Base-by-base conservation (phyloP, 352 stramenopile genomes). In the Phytopythium helicoides region DNA sequence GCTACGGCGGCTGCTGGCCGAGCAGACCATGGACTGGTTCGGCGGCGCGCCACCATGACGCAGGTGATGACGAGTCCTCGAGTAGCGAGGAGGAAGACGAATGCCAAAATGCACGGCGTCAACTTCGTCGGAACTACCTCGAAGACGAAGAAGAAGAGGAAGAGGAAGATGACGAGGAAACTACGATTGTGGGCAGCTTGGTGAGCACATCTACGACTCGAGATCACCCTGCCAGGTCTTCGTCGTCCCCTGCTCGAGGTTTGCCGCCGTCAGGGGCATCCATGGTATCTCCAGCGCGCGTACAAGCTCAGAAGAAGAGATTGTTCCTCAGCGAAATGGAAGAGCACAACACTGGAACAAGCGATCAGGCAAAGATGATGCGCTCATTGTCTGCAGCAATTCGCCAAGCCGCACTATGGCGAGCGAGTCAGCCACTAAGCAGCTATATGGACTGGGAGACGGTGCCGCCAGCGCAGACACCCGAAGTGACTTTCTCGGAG, bases 161-260 rank as follows among this genome's bases (percentile, higher is more conserved):
- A 38, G 76, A 87, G 16, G 78, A 90, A 45, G 80, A 88, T 34
- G 80, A 92, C 41, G 84, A 91, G 39, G 71, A 90, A 38, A 92
- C 84, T 1, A 94, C 81, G 0, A 51, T 92, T 6, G 80, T 94
- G 9, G 84, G 84, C 1, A 92, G 81, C 62, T 44, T 94, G 11
- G 70, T 92, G 26, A 92, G 81, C 44, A 76, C 65, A 25, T 87
- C 83, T 18, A 86, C 78, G 31, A 54, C 71, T 14, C 73, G 77
- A 23, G 79, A 87, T 21, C 73, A 80, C 19, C 54, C 62, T 0
- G 41, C 64, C 15, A 33, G 28, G 28, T 33, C 28, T 10, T 33
- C 28, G 5, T 33, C 28, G 5, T 33, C 28, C 9, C 28, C 28
- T 33, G 28, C 28, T 33, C 28, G 28, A 33, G 28, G 28, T 10